These are phyloP conservation scores for Erythrophleum ivorense DNA, from an alignment of 331 rosid genomes.

Conservation along the genomic window DNA sequence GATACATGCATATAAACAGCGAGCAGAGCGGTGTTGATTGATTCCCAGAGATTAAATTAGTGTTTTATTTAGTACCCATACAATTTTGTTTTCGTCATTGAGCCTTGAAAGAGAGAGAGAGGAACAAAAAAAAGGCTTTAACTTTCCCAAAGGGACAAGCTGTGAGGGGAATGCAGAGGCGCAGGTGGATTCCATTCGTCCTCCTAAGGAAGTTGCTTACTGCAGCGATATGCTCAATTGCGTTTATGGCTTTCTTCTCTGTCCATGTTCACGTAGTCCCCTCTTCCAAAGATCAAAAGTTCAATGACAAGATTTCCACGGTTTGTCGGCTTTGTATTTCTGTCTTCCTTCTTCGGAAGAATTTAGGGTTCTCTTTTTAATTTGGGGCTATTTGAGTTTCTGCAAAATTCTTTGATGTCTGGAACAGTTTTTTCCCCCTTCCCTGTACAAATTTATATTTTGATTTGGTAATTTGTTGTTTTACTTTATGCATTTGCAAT, in stretches of 20 bases:
- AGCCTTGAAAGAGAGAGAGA: neutral
- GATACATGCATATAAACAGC: neutral
- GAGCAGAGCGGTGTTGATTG: neutral
- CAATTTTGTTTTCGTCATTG: neutral
- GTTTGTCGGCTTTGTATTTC: slow-evolving; percentile 40
- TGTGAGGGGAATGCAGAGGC: slow-evolving; percentile 61
- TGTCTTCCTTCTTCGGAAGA: neutral
- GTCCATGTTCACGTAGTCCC: slow-evolving; percentile 67
- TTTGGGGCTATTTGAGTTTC: slow-evolving; percentile 3
- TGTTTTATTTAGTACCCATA: neutral
- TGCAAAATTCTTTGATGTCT: slow-evolving; percentile 19
- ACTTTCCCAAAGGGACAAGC: slow-evolving; percentile 5
- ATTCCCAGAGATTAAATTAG: neutral
- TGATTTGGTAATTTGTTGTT: neutral
- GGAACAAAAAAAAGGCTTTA: neutral
- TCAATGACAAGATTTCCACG: slow-evolving; percentile 78
- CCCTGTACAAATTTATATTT: neutral
- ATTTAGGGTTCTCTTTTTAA: slow-evolving; percentile 34
- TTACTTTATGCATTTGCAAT: neutral
- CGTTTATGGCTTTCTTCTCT: slow-evolving; percentile 63
- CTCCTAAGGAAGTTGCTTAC: slow-evolving; percentile 66
- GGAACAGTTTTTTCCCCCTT: neutral
- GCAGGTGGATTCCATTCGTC: slow-evolving; percentile 51
- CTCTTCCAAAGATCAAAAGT: slow-evolving; percentile 56
- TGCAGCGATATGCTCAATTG: slow-evolving; percentile 65